Evolutionary conservation across 2,329 filamentous ascomycete genomes (phyloP).

Genomic region (Arthroderma uncinatum): DNA sequence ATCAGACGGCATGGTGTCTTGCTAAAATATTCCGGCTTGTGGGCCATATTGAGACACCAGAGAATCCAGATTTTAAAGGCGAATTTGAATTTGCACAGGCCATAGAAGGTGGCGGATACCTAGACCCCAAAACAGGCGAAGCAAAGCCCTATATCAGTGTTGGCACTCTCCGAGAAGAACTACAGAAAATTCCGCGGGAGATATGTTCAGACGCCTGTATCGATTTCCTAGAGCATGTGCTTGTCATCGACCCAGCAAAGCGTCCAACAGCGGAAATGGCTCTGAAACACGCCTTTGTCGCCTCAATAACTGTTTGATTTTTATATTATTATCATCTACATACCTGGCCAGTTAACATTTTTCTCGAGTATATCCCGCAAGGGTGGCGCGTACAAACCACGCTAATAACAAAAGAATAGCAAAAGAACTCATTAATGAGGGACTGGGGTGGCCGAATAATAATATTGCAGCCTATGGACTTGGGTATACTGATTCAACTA

Average conservation of each 20-base stretch:
- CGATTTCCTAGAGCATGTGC: not conserved
- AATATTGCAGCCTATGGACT: too few relatives aligned
- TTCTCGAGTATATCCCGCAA: too few relatives aligned
- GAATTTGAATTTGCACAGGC: not conserved
- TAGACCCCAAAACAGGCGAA: not conserved
- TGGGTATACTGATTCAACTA: too few relatives aligned
- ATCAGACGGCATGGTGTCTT: not conserved
- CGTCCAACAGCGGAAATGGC: not conserved
- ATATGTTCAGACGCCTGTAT: not conserved
- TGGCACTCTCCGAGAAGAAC: not conserved
- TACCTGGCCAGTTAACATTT: too few relatives aligned
- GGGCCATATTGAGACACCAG: not conserved
- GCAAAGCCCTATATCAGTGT: not conserved
- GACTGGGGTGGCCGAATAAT: too few relatives aligned
- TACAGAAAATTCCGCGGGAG: not conserved
- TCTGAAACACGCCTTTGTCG: not conserved
- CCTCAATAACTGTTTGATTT: not conserved
- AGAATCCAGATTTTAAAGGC: not conserved
- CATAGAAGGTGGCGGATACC: not conserved
- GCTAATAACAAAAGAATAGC: too few relatives aligned
- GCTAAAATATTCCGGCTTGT: not conserved
- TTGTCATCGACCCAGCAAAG: not conserved
- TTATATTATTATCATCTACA: too few relatives aligned
- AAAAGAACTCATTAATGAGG: too few relatives aligned
- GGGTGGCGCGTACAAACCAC: too few relatives aligned